Evolutionary conservation across 2,329 filamentous ascomycete species (phyloP).

Genomic region (Podosphaera aphanis): DNA sequence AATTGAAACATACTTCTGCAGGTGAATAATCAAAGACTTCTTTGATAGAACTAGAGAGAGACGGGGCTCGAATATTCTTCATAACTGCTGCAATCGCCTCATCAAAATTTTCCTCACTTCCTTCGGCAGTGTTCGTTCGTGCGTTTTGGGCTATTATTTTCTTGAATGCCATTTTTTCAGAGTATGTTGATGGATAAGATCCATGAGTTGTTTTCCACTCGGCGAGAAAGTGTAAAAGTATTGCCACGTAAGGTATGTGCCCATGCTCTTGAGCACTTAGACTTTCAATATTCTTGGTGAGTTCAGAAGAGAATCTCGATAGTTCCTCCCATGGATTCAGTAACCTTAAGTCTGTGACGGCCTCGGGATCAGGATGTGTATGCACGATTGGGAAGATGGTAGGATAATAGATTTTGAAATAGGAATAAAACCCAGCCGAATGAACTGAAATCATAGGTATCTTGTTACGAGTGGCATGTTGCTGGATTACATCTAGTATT

Average conservation of each 20-base stretch:
- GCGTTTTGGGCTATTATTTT: constrained; percentile 42
- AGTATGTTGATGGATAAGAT: constrained; percentile 46
- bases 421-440: constrained; percentile 78
- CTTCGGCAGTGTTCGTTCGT: constrained; percentile 55
- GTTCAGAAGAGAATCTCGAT: constrained; percentile 35
- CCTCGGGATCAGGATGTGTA: constrained; percentile 74
- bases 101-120: constrained; percentile 89
- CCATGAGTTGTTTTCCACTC: constrained; percentile 59
- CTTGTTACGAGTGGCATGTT: constrained; percentile 28
- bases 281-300: constrained; percentile 44
- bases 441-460: constrained; percentile 65
- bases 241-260: constrained; percentile 67
- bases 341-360: constrained; percentile 65
- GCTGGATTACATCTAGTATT: constrained; percentile 25
- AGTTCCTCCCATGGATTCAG: constrained; percentile 73
- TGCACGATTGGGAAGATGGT: constrained; percentile 80
- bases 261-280: constrained; percentile 66
- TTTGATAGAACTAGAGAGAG: constrained; percentile 42
- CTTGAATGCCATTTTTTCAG: constrained; percentile 69
- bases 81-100: constrained; percentile 74
- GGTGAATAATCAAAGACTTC: constrained; percentile 53
- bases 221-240: constrained; percentile 63
- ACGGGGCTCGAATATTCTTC: constrained; percentile 54
- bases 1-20: constrained; percentile 24
- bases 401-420: constrained; percentile 59